These are phyloP conservation scores for Lentinula sp. DNA, from an alignment of 768 basidiomycete genomes.

Conservation along the genomic window DNA sequence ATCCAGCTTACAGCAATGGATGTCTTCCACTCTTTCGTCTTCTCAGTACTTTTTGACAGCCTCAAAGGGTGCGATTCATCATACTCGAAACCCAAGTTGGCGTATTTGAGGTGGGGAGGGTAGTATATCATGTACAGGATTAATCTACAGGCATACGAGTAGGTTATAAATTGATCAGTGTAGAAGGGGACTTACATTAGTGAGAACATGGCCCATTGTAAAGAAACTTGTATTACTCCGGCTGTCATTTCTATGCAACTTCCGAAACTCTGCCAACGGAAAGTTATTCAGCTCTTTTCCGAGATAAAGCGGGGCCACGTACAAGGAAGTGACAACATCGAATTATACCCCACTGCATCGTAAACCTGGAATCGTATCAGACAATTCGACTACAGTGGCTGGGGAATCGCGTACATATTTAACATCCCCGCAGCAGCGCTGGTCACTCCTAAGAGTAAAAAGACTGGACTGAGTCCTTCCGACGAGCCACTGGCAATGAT, in stretches of 20 bases:
- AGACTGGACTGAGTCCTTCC: constrained; percentile 90
- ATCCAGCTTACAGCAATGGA: constrained; percentile 73
- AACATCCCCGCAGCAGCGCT: constrained; percentile 78
- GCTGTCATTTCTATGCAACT: constrained; percentile 76
- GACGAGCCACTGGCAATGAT: constrained; percentile 76
- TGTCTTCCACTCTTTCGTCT: constrained; percentile 69
- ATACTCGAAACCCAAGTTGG: constrained; percentile 32
- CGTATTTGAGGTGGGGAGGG: constrained; percentile 76
- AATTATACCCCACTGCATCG: constrained; percentile 79
- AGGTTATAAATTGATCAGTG: not conserved
- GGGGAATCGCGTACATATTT: constrained; percentile 55
- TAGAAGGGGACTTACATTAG: constrained; percentile 57
- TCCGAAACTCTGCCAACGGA: constrained; percentile 45
- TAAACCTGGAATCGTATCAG: constrained; percentile 44
- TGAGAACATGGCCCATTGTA: constrained; percentile 83
- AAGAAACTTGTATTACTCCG: constrained; percentile 73
- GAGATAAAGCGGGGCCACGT: constrained; percentile 20
- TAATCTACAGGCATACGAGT: constrained; percentile 43
- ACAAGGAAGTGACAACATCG: constrained; percentile 78
- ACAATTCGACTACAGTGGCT: not conserved
- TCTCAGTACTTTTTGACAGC: constrained; percentile 39
- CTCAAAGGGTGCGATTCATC: constrained; percentile 35
- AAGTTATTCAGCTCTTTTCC: not conserved
- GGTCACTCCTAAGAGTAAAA: constrained; percentile 82
- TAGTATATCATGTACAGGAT: constrained; percentile 92